Percentiles rank a stretch among this genome's conserved stretches.
Conservation (phyloP, 2,329 filamentous ascomycete species). For the Beauveria medogensis region DNA sequence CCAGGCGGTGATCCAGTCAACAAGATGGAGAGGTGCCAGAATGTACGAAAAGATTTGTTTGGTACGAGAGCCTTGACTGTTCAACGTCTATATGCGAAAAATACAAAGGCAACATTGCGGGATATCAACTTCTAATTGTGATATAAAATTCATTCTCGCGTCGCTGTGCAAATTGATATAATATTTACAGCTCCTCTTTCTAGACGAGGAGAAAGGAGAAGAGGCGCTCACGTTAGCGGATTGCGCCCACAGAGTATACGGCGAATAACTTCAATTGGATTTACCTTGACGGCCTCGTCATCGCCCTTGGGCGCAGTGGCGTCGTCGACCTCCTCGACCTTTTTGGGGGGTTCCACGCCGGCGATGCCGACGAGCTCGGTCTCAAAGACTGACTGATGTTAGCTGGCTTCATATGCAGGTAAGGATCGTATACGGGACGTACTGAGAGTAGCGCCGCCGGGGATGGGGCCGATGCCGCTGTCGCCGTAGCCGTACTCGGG, state of each 20-base stretch:
- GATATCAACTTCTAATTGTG: no score
- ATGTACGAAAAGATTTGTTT: no score
- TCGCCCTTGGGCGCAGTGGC: neutral
- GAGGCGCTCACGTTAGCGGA: slow-evolving; percentile 5
- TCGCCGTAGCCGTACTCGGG: slow-evolving; percentile 78
- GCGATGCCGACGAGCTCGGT: slow-evolving; percentile 81
- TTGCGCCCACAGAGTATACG: neutral
- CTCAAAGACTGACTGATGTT: slow-evolving; percentile 61
- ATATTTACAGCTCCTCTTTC: slow-evolving; percentile 10
- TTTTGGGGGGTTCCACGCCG: slow-evolving; percentile 43
- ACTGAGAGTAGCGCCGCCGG: slow-evolving; percentile 70
- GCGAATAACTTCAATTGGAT: slow-evolving; percentile 1
- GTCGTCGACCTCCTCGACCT: neutral
- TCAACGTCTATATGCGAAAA: no score
- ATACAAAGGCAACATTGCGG: no score
- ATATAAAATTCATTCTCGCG: neutral
- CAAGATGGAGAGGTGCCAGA: no score
- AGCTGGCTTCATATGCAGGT: slow-evolving; percentile 9
- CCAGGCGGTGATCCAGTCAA: no score
- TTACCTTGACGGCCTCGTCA: slow-evolving; percentile 5
- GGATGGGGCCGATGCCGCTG: slow-evolving; percentile 71
- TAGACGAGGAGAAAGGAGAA: neutral
- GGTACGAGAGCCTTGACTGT: no score
- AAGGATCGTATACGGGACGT: slow-evolving; percentile 22
- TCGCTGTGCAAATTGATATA: neutral